Base-by-base conservation (phyloP, 2,329 filamentous ascomycete species). In the Microdochium trichocladiopsis region DNA sequence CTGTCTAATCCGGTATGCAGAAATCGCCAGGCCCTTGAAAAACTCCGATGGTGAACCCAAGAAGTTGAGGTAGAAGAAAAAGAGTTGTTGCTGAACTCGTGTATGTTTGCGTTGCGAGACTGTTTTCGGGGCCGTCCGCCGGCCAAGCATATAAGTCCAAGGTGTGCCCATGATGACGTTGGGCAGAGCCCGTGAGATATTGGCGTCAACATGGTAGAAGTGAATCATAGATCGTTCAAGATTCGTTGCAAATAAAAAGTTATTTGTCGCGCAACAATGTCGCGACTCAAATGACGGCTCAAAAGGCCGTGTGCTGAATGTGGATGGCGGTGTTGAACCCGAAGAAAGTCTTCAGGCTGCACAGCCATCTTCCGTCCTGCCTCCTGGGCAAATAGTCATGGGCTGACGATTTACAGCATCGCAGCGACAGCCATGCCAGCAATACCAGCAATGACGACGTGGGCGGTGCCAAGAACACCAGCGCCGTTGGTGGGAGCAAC, bases 21-120 rank as follows among this genome's bases (percentile, higher is more conserved):
- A 45, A 45, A 45, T 45, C 41, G 41, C 41, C 41, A 45, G 22
- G 41, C 41, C 41, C 41, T 45, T 45, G n/a, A 45, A 23, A 45
- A 45, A 45, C 18, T 23, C 21, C 41, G 6, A 18, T 45, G 33
- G 18, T 9, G 33, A 37, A n/a, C n/a, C 33, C 41, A 23, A 18
- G 41, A 45, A 23, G 41, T 21, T 16, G 6, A 23, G 22, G 41
- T 21, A 18, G 18, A 22, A 45, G 18, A 18, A 45, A 45, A 23
- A 18, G n/a, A 45, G 18, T 21, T 45, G 41, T 45, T 45, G 41
- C 41, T 45, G 41, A 45, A 18, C 18, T 45, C 21, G 41, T 12
- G 21, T 45, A 12, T n/a, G n/a, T n/a, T 18, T 45, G 41, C 22
- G 41, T 4, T 18, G 41, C 41, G 12, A 45, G 41, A 18, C 18